Conservation (phyloP, 225 moss, liverwort and hornwort species). For the Bryum argenteum region DNA sequence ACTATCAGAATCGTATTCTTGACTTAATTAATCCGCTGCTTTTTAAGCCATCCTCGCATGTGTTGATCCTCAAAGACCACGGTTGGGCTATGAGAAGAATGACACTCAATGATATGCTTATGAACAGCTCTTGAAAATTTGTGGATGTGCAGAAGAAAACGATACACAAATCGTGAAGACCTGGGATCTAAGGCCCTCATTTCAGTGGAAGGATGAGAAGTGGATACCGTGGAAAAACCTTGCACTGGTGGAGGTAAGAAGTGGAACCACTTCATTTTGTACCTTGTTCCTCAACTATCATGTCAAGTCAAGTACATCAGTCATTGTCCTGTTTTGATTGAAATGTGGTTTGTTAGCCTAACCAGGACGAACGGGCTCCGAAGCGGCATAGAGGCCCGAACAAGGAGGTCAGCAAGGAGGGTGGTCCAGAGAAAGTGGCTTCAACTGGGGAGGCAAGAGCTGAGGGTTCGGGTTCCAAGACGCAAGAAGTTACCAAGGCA, state of each 20-base stretch:
- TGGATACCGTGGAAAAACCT: constrained; percentile 71
- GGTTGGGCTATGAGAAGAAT: not conserved
- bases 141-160: constrained; percentile 68
- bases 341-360: constrained; percentile 26
- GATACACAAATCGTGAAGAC: constrained; percentile 79
- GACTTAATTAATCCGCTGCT: not conserved
- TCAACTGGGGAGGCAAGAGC: constrained; percentile 14
- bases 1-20: constrained; percentile 13
- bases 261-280: not conserved
- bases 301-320: not conserved
- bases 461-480: constrained; percentile 20
- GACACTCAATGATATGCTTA: not conserved
- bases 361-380: constrained; percentile 44
- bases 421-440: constrained; percentile 20
- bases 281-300: no score
- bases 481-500: not conserved
- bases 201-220: constrained; percentile 76
- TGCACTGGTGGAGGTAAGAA: constrained; percentile 43
- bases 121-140: constrained; percentile 24
- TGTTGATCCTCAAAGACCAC: constrained; percentile 1
- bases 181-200: constrained; percentile 83
- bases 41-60: constrained; percentile 8
- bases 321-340: not conserved
- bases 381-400: constrained; percentile 42
- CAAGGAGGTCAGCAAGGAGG: constrained; percentile 2